Conservation (phyloP, 2,329 filamentous ascomycete genomes). For the Elsinoe perseae region DNA sequence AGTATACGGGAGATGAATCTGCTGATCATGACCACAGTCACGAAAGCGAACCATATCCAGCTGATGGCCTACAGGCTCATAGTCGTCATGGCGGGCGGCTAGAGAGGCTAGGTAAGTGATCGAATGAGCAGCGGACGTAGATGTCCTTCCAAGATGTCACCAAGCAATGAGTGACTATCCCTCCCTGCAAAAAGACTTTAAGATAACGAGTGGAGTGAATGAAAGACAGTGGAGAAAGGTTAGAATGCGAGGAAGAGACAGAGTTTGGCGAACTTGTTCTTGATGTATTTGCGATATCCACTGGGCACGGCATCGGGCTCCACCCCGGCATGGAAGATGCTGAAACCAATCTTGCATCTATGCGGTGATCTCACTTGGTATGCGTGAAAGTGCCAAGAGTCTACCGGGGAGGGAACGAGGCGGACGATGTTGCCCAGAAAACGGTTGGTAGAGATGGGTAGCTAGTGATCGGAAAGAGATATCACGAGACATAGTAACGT, state of each 20-base stretch:
- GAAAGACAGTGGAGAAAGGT: not conserved
- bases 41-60: conserved; percentile 42
- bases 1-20: conserved; percentile 27
- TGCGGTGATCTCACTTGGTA: not conserved
- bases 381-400: not conserved
- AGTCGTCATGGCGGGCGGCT: not conserved
- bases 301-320: not conserved
- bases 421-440: not conserved
- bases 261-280: conserved; percentile 1
- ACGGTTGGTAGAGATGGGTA: not conserved
- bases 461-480: not conserved
- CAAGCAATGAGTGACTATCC: not conserved
- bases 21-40: conserved; percentile 33
- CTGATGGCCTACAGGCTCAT: conserved; percentile 11
- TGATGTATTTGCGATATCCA: conserved; percentile 9
- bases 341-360: not conserved
- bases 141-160: no score
- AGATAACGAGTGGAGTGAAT: conserved; percentile 3
- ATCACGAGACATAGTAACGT: conserved; percentile 4
- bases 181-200: not conserved
- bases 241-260: not conserved
- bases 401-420: not conserved
- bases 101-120: no score
- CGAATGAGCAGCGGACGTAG: no score
- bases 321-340: not conserved